phyloP scores from a whole-genome alignment of 257 asterid species.

The Nicotiana undulata region DNA sequence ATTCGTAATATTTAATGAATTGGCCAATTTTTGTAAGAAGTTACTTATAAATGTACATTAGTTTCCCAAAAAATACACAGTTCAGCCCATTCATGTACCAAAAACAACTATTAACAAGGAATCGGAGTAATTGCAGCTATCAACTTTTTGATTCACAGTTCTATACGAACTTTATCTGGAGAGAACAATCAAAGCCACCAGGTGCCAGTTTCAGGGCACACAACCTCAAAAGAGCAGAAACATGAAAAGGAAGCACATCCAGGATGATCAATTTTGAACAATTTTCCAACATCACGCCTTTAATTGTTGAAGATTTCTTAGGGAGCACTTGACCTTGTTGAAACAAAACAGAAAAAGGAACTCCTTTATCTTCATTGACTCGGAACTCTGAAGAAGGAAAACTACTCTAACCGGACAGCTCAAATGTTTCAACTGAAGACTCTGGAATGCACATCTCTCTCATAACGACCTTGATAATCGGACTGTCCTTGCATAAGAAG shows the following conservation, averaged over 20 bases:
- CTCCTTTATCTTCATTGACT: neutral
- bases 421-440: neutral
- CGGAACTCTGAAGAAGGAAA: neutral
- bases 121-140: neutral
- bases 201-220: neutral
- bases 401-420: neutral
- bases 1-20: too few species aligned
- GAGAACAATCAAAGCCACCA: conserved; percentile 1
- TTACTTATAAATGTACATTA: too few species aligned
- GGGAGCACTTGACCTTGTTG: neutral
- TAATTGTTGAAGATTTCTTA: neutral
- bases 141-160: neutral
- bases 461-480: neutral
- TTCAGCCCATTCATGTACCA: conserved; percentile 1
- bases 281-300: neutral
- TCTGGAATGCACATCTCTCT: neutral
- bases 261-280: neutral
- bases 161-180: neutral
- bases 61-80: neutral
- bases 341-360: neutral
- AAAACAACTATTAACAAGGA: neutral
- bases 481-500: neutral
- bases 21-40: too few species aligned
- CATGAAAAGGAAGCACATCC: neutral
- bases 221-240: neutral